Percentiles rank a stretch among this genome's conserved stretches.
These are phyloP conservation scores for Schizothecium vesticola DNA, from an alignment of 495 filamentous ascomycete species.

Conservation along the genomic window DNA sequence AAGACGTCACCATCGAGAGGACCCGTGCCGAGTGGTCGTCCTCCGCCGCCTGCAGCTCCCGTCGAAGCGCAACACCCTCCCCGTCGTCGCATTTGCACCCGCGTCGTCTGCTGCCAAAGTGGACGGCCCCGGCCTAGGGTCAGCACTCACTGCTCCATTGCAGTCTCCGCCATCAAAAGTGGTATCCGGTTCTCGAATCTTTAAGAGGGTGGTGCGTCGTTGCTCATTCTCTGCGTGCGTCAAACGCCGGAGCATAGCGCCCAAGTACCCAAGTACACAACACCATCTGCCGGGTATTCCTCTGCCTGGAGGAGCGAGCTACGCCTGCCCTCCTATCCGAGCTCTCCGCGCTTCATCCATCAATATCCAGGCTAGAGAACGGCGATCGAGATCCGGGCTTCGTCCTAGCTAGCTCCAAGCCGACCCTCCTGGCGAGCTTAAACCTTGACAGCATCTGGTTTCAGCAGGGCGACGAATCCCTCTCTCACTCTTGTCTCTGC, in stretches of 20 bases:
- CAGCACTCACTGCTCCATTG: not conserved
- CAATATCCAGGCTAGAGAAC: not conserved
- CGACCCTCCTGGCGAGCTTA: not conserved
- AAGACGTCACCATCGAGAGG: not conserved
- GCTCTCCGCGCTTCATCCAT: not conserved
- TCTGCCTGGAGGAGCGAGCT: not conserved
- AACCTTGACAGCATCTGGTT: not conserved
- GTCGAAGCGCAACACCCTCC: not conserved
- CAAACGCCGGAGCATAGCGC: not conserved
- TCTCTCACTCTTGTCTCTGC: not conserved
- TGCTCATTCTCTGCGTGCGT: not conserved
- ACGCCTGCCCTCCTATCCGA: not conserved
- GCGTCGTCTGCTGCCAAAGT: not conserved
- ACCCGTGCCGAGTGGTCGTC: not conserved
- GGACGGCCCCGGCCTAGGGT: not conserved
- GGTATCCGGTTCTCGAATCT: not conserved
- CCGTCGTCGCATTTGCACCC: not conserved
- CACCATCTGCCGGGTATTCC: not conserved
- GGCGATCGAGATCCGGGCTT: not conserved
- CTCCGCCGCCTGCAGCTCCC: not conserved
- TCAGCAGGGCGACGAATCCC: not conserved
- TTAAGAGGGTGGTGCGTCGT: not conserved
- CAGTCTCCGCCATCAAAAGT: not conserved
- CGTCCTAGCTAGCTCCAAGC: not conserved
- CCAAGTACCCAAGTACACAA: not conserved